Evolutionary conservation across 1,284 basidiomycete genomes (phyloP), one percentile per base, ranked within the genome.

Genomic region (Rugosomyces carneus): DNA sequence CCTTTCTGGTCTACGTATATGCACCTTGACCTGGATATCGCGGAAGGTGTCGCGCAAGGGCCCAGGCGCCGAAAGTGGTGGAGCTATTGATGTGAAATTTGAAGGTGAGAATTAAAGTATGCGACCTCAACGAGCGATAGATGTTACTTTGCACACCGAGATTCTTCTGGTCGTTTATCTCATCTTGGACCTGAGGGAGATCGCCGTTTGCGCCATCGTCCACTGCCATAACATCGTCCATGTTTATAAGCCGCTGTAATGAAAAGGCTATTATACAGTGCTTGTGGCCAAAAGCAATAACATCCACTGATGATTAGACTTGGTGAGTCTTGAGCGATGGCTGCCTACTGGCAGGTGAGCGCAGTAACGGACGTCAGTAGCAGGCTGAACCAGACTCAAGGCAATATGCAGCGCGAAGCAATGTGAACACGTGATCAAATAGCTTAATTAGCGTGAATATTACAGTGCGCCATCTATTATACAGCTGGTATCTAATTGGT

Each of bases 21-120:
- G 86, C n/a, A 89, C 84, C 61, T 89, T 89, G 45, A 89, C 86
- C 48, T 82, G 75, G 43, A 89, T 76, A 47, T 89, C 85, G 47
- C 81, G 78, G 60, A 86, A 82, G 51, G 65, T 70, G 50, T 83
- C 81, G 51, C 74, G 73, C 46, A 65, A 60, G 45, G 57, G 57
- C 51, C 50, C 53, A 53, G 63, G 53, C 9, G 31, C 49, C 38
- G 49, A 49, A 37, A 57, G 53, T 39, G 57, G 55, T 44, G 57
- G 51, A 45, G 53, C 58, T 58, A 43, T 38, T 45, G 50, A 50
- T 43, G 26, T n/a, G 44, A 45, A 36, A 37, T 23, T 23, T 45
- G 42, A n/a, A 39, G n/a, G 35, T 46, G n/a, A 40, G 53, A 45
- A 37, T 47, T 16, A 7, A 18, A 21, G 15, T 15, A 7, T 9